Base-by-base conservation (phyloP, 202 grass and related monocot species). In the Cymbopogon flexuosus region DNA sequence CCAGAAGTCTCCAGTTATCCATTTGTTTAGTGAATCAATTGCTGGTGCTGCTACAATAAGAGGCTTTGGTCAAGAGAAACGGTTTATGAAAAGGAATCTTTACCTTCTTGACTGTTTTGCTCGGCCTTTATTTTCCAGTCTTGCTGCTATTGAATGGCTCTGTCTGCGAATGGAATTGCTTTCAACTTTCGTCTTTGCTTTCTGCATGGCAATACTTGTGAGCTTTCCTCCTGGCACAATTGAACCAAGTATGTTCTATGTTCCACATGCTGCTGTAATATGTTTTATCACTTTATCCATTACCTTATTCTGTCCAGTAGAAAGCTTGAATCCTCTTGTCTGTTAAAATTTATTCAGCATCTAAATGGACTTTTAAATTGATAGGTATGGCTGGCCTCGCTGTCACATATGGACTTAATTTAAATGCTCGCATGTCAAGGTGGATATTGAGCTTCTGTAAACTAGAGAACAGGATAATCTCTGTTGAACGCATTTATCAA, bases 381-480 rank as follows among this genome's bases (percentile, higher is more conserved):
- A 89, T 83, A 99, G 96, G 96, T 83, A 93, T 99, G 96, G 96
- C 96, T 52, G 96, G 96, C 52, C 93, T 99, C 56, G 92, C 90
- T 42, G 96, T 99, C 37, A 96, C 96, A 73, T 95, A 92, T 83
- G 96, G 92, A 65, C 88, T 99, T 81, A 99, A 99, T 81, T 83
- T 99, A 62, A 99, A 99, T 84, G 89, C 89, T 80, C 89, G 96
- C 40, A 85, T 99, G 86, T 99, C 96, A 80, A 86, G 90, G 68
- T 99, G 96, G 96, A 93, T 99, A 86, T 83, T 99, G 79, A 99
- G 96, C 61, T 99, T 99, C 88, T 99, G 96, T 79, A 99, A 99
- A 80, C 84, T 99, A 64, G 96, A 99, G 74, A 99, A 95, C 65
- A 93, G 91, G 91, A 92, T 99, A 33, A 99, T 99, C 71, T 94